Conservation (phyloP, 768 basidiomycete species). For the Mycena vulgaris region DNA sequence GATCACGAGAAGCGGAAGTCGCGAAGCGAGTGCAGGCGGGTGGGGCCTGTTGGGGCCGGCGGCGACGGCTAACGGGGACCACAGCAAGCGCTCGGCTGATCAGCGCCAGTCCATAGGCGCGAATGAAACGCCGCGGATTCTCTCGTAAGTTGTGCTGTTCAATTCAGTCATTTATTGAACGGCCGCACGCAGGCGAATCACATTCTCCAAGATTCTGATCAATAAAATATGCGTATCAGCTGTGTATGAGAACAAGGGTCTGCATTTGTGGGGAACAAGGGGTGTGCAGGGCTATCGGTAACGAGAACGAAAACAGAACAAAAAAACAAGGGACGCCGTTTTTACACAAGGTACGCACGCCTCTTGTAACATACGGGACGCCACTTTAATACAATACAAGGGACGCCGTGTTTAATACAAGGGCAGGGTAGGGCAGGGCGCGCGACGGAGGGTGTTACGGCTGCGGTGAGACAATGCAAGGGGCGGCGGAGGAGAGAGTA, state of each 20-base stretch:
- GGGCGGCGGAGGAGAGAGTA: neutral
- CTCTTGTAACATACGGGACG: too few relatives aligned
- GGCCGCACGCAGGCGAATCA: too few relatives aligned
- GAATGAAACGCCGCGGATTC: neutral
- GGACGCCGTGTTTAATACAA: neutral
- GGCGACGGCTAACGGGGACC: neutral
- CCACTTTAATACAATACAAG: too few relatives aligned
- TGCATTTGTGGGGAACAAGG: neutral
- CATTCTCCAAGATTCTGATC: neutral
- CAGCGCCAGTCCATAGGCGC: neutral
- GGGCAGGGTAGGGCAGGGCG: neutral
- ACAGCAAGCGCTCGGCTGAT: neutral
- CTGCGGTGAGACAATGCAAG: neutral
- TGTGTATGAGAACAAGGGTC: neutral
- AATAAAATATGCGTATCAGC: neutral
- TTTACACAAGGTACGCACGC: neutral
- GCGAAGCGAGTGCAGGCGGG: neutral
- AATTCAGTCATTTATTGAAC: too few relatives aligned
- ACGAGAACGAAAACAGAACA: too few relatives aligned
- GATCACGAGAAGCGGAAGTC: conserved; percentile 5
- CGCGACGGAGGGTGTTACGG: too few relatives aligned
- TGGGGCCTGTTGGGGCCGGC: conserved; percentile 8
- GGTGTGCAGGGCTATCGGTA: neutral
- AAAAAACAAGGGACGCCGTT: neutral
- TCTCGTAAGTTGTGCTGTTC: neutral